Conservation (phyloP, 2,329 filamentous ascomycete species). For the Colletotrichum endophyticum region DNA sequence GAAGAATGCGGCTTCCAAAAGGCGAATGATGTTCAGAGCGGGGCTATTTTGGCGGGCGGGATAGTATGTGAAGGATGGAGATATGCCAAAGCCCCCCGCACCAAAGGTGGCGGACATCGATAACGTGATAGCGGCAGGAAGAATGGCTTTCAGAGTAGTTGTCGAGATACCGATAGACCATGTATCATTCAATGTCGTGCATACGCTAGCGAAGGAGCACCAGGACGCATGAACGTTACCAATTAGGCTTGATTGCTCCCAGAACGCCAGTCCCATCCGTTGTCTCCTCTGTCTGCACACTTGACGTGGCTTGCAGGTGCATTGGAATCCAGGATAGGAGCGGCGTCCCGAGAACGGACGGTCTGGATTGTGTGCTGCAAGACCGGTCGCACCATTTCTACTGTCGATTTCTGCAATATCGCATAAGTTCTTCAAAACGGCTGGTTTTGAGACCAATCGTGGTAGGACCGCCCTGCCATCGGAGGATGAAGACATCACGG, state of each 20-base stretch:
- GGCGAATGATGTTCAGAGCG: background rate
- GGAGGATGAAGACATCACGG: background rate
- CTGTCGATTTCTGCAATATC: background rate
- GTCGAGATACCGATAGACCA: background rate
- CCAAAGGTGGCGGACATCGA: background rate
- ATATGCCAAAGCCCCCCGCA: background rate
- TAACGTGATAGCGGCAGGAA: background rate
- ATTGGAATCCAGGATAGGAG: background rate
- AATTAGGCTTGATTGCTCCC: background rate
- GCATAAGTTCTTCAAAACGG: background rate
- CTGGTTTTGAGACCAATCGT: background rate
- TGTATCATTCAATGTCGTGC: background rate
- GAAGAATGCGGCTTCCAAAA: background rate
- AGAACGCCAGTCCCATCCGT: background rate
- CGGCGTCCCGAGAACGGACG: background rate
- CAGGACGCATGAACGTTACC: background rate
- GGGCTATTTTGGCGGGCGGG: fast-evolving
- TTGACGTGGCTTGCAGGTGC: background rate
- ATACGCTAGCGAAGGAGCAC: background rate
- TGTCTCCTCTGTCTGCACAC: background rate
- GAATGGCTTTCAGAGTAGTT: background rate
- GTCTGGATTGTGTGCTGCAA: background rate
- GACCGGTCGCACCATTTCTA: background rate
- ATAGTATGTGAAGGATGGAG: background rate
- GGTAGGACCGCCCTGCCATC: background rate